Evolutionary conservation across 2,329 filamentous ascomycete genomes (phyloP).

Genomic region (Paraphaeosphaeria sporulosa): DNA sequence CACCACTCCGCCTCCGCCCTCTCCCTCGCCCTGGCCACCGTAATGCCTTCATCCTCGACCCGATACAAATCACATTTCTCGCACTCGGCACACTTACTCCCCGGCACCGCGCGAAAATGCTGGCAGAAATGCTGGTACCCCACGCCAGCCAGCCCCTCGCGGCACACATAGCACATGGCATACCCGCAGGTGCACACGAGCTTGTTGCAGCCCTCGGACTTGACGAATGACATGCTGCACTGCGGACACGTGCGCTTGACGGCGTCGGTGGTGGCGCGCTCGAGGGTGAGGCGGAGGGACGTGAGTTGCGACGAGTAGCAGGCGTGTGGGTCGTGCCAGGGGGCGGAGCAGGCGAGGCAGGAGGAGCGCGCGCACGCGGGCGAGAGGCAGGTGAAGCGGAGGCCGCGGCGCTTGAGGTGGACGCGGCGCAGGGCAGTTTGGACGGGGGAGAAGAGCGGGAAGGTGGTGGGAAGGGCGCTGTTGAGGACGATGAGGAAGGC

Average conservation of each 20-base stretch:
- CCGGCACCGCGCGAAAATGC: conserved; percentile 86
- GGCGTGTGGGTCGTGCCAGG: conserved; percentile 87
- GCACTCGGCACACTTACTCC: conserved; percentile 79
- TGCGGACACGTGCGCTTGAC: conserved; percentile 94
- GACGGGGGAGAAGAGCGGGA: conserved; percentile 55
- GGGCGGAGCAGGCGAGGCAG: conserved; percentile 81
- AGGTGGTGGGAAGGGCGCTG: conserved; percentile 25
- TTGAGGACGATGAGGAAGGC: conserved; percentile 38
- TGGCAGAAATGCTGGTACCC: conserved; percentile 96
- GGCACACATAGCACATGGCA: conserved; percentile 97
- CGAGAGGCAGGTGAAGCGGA: conserved; percentile 79
- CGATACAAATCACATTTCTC: conserved; percentile 63
- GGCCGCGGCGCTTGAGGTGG: conserved; percentile 73
- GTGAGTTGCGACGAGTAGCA: conserved; percentile 81
- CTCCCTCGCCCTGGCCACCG: conserved; percentile 51
- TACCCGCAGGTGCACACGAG: conserved; percentile 95
- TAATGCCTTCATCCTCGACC: conserved; percentile 56
- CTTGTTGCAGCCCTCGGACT: conserved; percentile 94
- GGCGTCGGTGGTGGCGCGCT: conserved; percentile 90
- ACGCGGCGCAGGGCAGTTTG: conserved; percentile 70
- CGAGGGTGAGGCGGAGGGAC: conserved; percentile 85
- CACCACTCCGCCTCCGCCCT: conserved; percentile 56
- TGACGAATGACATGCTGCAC: conserved; percentile 92
- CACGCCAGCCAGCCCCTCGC: conserved; percentile 66
- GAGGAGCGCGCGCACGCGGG: conserved; percentile 73